Conservation (phyloP, 1,284 basidiomycete genomes). For the Tilletia walkeri region DNA sequence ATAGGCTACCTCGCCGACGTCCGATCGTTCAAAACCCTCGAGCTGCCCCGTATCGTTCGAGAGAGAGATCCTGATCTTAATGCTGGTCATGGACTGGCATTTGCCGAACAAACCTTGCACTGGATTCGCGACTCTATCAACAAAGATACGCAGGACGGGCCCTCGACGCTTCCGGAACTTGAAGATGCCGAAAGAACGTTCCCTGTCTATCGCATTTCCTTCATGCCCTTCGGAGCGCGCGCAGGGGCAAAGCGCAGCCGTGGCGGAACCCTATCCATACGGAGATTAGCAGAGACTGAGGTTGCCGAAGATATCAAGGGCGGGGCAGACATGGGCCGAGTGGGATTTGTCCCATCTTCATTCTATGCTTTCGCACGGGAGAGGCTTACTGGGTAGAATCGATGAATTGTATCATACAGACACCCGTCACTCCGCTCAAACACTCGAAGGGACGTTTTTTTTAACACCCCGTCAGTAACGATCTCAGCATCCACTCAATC, state of each 20-base stretch:
- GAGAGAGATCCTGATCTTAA: constrained; percentile 72
- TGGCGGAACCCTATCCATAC: not conserved
- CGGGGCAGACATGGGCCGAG: constrained; percentile 24
- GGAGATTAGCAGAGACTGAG: constrained; percentile 19
- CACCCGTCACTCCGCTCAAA: too few relatives aligned
- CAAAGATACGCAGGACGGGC: not conserved
- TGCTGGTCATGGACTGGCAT: constrained; percentile 71
- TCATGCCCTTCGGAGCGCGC: constrained; percentile 1
- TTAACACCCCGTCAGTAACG: too few relatives aligned
- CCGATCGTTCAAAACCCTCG: constrained; percentile 54
- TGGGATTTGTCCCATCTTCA: constrained; percentile 34
- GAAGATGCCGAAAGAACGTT: not conserved
- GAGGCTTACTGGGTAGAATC: not conserved
- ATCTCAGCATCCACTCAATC: not conserved
- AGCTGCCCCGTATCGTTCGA: constrained; percentile 53
- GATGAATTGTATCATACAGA: too few relatives aligned
- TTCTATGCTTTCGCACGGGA: constrained; percentile 36
- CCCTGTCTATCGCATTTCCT: constrained; percentile 11
- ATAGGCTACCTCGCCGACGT: constrained; percentile 60
- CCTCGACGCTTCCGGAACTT: not conserved
- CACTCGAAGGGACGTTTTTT: too few relatives aligned
- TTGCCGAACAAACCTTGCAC: constrained; percentile 67
- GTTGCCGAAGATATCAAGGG: constrained; percentile 31
- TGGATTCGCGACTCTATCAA: constrained; percentile 58
- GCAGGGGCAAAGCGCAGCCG: not conserved